Evolutionary conservation across 352 stramenopile genomes (phyloP).

Genomic region (Halophytophthora batemanensis): DNA sequence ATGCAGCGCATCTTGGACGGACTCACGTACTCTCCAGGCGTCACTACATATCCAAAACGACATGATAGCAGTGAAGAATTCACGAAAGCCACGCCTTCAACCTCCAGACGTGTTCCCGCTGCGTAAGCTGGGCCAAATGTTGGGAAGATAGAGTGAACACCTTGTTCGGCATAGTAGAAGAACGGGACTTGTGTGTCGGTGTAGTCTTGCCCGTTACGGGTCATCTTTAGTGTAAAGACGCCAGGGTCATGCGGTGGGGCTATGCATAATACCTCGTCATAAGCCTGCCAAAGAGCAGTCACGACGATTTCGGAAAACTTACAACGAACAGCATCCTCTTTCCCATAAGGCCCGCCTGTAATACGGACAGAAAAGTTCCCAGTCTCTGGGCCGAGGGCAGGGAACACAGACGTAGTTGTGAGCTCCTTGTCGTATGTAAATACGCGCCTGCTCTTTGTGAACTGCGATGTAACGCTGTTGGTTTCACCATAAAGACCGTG

Average conservation of each 20-base stretch:
- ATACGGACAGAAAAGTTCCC: slow-evolving; percentile 90
- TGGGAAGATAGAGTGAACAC: slow-evolving; percentile 73
- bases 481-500: slow-evolving; percentile 33
- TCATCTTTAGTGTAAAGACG: slow-evolving; percentile 81
- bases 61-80: slow-evolving; percentile 86
- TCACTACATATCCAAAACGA: slow-evolving; percentile 82
- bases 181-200: slow-evolving; percentile 62
- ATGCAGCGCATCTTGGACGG: slow-evolving; percentile 80
- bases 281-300: slow-evolving; percentile 53
- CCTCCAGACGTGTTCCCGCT: slow-evolving; percentile 80
- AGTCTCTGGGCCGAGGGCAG: slow-evolving; percentile 58
- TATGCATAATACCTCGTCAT: slow-evolving; percentile 67
- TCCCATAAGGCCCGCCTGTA: slow-evolving; percentile 76
- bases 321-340: slow-evolving; percentile 73
- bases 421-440: slow-evolving; percentile 87
- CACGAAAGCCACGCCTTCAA: slow-evolving; percentile 87
- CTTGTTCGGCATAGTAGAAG: slow-evolving; percentile 81
- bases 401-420: slow-evolving; percentile 67
- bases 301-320: slow-evolving; percentile 83
- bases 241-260: slow-evolving; percentile 69
- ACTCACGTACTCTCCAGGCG: slow-evolving; percentile 82
- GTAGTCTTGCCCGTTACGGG: slow-evolving; percentile 93
- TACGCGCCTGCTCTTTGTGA: slow-evolving; percentile 32
- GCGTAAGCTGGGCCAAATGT: slow-evolving; percentile 81
- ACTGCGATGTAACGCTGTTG: slow-evolving; percentile 16